These are phyloP conservation scores for Agaricus sinodeliciosus DNA, from an alignment of 768 basidiomycete genomes.

Conservation along the genomic window DNA sequence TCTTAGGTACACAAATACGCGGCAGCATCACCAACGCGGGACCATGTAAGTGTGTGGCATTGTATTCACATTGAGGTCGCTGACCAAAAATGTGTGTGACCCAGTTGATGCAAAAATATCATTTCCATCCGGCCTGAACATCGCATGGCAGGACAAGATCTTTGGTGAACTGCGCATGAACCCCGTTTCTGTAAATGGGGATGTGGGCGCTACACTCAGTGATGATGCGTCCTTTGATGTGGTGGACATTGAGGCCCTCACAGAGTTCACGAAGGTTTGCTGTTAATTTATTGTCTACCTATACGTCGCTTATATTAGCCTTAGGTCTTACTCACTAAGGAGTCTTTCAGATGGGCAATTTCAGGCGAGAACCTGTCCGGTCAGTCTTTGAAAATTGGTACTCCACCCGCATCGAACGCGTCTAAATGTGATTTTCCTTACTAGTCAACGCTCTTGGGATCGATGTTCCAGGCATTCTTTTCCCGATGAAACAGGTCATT, in stretches of 20 bases:
- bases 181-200: constrained; percentile 50
- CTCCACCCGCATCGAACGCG: not conserved
- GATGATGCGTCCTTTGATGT: constrained; percentile 50
- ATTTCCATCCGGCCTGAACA: constrained; percentile 54
- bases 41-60: constrained; percentile 45
- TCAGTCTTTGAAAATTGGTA: constrained; percentile 13
- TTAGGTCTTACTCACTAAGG: constrained; percentile 51
- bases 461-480: constrained; percentile 45
- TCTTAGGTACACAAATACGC: constrained; percentile 42
- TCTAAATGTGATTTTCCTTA: not conserved
- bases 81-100: not conserved
- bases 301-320: not conserved
- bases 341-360: constrained; percentile 67
- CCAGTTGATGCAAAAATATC: constrained; percentile 62
- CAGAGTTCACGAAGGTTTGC: constrained; percentile 59
- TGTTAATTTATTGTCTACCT: not conserved
- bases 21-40: constrained; percentile 66
- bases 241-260: constrained; percentile 46
- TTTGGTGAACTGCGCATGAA: constrained; percentile 58
- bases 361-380: constrained; percentile 57
- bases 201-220: constrained; percentile 56
- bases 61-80: not conserved
- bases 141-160: constrained; percentile 51
- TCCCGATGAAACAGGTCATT: constrained; percentile 50
- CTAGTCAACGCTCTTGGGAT: constrained; percentile 59